Percentiles rank a stretch among this genome's conserved stretches.
Conservation (phyloP, 352 stramenopile genomes). For the Globisporangium polare region DNA sequence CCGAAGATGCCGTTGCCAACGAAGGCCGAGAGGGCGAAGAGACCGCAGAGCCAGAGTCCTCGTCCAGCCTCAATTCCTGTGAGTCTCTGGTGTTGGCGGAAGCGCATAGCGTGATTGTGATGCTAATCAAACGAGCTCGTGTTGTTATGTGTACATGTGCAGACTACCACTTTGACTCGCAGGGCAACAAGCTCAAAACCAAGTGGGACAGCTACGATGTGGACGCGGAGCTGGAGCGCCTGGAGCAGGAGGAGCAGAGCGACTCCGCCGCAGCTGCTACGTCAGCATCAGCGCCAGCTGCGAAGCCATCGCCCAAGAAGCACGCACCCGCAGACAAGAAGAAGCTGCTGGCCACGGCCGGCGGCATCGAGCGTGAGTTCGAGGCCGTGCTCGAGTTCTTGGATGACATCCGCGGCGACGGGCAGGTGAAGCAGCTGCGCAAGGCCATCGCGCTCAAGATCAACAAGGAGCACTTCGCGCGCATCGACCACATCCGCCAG, state of each 20-base stretch:
- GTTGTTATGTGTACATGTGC: not conserved
- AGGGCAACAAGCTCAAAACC: conserved; percentile 85
- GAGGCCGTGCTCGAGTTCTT: conserved; percentile 75
- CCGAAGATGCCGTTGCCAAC: conserved; percentile 52
- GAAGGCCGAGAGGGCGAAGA: conserved; percentile 27
- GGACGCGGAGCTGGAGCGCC: conserved; percentile 64
- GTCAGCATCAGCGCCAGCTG: no score
- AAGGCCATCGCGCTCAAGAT: conserved; percentile 68
- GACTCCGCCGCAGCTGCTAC: not conserved
- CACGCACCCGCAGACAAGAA: conserved; percentile 27
- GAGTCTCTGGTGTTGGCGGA: conserved; percentile 6
- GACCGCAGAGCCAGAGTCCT: conserved; percentile 15
- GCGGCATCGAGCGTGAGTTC: conserved; percentile 71
- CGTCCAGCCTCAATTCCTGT: conserved; percentile 72
- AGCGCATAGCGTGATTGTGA: not conserved
- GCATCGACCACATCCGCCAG: conserved; percentile 57
- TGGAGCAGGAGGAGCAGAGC: conserved; percentile 49
- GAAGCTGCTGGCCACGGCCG: conserved; percentile 38
- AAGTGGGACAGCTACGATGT: conserved; percentile 84
- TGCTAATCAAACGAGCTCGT: not conserved
- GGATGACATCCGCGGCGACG: conserved; percentile 62
- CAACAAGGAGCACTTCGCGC: conserved; percentile 58
- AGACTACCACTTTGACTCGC: conserved; percentile 86
- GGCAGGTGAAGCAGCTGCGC: conserved; percentile 60
- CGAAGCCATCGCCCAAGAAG: conserved; percentile 6